These are phyloP conservation scores for Calonectria honghensis DNA, from an alignment of 2,329 filamentous ascomycete genomes.

Conservation along the genomic window DNA sequence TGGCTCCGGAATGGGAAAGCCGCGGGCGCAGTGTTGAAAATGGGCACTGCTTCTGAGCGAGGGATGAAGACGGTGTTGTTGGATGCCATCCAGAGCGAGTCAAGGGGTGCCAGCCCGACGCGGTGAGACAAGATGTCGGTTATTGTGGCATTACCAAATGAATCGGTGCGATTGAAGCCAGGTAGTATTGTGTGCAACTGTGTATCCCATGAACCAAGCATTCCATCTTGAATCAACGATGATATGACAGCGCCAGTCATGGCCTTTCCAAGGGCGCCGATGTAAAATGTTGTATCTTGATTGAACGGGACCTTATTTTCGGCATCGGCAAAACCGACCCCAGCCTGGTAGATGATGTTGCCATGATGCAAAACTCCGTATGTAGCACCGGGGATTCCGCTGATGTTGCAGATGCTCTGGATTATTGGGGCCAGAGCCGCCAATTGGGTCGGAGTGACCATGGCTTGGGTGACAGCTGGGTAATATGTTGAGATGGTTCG, in stretches of 20 bases:
- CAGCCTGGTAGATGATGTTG: background rate
- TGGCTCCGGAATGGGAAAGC: background rate
- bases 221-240: background rate
- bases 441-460: background rate
- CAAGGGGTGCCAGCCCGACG: background rate
- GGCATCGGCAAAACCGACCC: background rate
- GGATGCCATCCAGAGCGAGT: background rate
- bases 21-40: background rate
- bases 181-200: background rate
- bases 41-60: background rate
- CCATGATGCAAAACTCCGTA: background rate
- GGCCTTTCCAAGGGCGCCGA: background rate
- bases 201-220: background rate
- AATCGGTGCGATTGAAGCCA: background rate
- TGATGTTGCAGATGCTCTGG: background rate
- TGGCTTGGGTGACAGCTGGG: background rate
- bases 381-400: background rate
- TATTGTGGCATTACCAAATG: background rate
- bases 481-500: background rate
- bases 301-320: background rate
- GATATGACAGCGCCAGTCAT: background rate
- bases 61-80: background rate
- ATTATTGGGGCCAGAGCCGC: background rate
- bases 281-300: background rate
- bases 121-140: background rate